phyloP scores from a whole-genome alignment of 2,329 filamentous ascomycete species.

The Aspergillus pseudoviridinutans region DNA sequence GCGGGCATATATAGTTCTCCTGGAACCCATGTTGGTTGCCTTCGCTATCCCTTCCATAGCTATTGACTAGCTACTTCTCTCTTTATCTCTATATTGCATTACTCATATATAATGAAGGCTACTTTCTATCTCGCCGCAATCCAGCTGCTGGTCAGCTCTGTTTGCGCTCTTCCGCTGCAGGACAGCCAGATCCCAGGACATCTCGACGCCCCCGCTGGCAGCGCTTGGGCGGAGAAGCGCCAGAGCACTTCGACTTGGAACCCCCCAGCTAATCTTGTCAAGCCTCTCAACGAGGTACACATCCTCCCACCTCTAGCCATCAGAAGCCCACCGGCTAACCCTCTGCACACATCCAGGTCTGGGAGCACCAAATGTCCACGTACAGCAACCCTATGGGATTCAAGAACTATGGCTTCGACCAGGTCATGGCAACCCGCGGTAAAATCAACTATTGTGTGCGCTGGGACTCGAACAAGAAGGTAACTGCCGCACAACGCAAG shows the following conservation, averaged over 20 bases:
- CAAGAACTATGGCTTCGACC: slow-evolving; percentile 15
- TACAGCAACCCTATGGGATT: slow-evolving; percentile 13
- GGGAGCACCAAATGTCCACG: slow-evolving; percentile 12
- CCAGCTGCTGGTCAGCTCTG: slow-evolving; percentile 17
- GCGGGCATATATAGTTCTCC: neutral
- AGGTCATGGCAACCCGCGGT: slow-evolving; percentile 9
- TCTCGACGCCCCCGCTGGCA: neutral
- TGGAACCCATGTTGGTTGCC: neutral
- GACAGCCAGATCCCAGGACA: slow-evolving; percentile 3
- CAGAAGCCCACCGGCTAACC: neutral
- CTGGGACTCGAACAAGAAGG: slow-evolving; percentile 10
- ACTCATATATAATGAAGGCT: slow-evolving; percentile 7
- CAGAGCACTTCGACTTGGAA: slow-evolving; percentile 6
- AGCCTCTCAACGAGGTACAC: slow-evolving; percentile 10
- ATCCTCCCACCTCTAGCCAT: neutral
- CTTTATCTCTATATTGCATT: neutral
- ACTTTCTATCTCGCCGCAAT: slow-evolving; percentile 10
- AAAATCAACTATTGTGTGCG: slow-evolving; percentile 18
- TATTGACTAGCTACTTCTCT: neutral
- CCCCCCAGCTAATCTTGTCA: slow-evolving; percentile 11
- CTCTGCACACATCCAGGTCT: slow-evolving; percentile 5
- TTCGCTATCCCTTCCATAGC: neutral
- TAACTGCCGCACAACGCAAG: slow-evolving; percentile 5
- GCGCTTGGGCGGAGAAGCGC: slow-evolving; percentile 1
- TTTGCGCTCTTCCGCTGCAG: slow-evolving; percentile 6